phyloP scores from a whole-genome alignment of 169 alveolate genomes.

The Hepatocystis sp. region DNA sequence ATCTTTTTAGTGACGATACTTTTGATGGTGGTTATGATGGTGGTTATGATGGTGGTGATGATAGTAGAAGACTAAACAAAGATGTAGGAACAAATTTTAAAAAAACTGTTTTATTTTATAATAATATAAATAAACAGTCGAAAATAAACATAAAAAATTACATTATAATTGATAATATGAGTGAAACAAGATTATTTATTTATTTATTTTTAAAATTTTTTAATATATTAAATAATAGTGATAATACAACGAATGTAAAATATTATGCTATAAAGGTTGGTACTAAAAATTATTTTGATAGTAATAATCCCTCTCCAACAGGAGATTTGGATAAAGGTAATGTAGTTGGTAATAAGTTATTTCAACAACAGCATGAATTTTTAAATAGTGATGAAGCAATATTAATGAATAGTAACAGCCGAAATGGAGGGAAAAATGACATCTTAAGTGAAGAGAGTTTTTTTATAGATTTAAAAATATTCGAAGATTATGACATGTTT shows the following conservation, averaged over 20 bases:
- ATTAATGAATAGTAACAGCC: background rate
- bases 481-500: constrained; percentile 67
- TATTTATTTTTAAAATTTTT: constrained; percentile 61
- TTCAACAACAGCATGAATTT: too few relatives aligned
- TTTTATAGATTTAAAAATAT: constrained; percentile 5
- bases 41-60: background rate
- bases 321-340: too few relatives aligned
- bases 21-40: background rate
- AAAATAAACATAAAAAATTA: too few relatives aligned
- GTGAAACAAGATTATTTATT: constrained; percentile 47
- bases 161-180: constrained; percentile 39
- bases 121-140: too few relatives aligned
- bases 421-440: too few relatives aligned
- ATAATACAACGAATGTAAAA: too few relatives aligned
- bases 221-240: constrained; percentile 10
- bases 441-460: background rate
- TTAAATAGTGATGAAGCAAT: too few relatives aligned
- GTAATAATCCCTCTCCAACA: background rate
- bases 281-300: too few relatives aligned
- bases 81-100: background rate
- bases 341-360: too few relatives aligned
- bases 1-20: too few relatives aligned
- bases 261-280: too few relatives aligned
- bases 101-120: background rate
- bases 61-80: background rate